Base-by-base conservation (phyloP, 768 basidiomycete genomes). In the Naganishia vaughanmartiniae region DNA sequence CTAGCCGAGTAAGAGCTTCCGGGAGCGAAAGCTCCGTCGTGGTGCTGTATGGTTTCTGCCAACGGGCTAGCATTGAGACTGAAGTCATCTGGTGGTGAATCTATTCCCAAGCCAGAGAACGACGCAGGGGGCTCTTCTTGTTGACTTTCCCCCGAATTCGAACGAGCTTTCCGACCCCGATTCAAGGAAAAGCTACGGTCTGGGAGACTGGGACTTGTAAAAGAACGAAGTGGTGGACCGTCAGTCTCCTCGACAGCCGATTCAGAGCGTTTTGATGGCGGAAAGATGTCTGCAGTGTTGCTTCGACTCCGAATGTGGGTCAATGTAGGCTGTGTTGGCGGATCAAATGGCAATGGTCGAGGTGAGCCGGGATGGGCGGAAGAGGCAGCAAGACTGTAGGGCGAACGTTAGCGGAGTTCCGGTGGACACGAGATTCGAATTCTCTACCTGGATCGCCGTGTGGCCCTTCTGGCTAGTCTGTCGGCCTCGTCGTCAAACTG, bases 401-500 rank as follows among this genome's bases (percentile, higher is more conserved):
- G 39, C 19, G 4, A 42, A 15, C 48, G n/a, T 63, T 6, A 63
- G 60, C 39, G 21, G 26, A 17, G 2, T 14, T 26, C 21, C 21
- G 26, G 5, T n/a, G 14, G 10, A 12, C n/a, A 4, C 28, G 14
- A 17, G 5, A 21, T 30, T 19, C 31, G 56, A 14, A 53, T 57
- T 60, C n/a, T n/a, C n/a, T 28, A 69, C 68, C 68, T 69, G n/a
- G 56, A 57, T 17, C 68, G 68, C 33, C 68, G 54, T n/a, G 68
- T 69, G 7, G 68, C 45, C 17, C 68, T 57, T 33, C 71, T 54
- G 30, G 67, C 51, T 7, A 69, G 33, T 34, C 77, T 72, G 54
- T 76, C 75, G 57, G 77, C 74, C 60, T 76, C 74, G 66, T 79
- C 78, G 30, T 81, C 77, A 60, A 78, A 77, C 0, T 73, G 76